Percentiles rank a stretch among this genome's conserved stretches.
Evolutionary conservation across 1,284 basidiomycete species (phyloP).

Genomic region (Phlebopus sp.): DNA sequence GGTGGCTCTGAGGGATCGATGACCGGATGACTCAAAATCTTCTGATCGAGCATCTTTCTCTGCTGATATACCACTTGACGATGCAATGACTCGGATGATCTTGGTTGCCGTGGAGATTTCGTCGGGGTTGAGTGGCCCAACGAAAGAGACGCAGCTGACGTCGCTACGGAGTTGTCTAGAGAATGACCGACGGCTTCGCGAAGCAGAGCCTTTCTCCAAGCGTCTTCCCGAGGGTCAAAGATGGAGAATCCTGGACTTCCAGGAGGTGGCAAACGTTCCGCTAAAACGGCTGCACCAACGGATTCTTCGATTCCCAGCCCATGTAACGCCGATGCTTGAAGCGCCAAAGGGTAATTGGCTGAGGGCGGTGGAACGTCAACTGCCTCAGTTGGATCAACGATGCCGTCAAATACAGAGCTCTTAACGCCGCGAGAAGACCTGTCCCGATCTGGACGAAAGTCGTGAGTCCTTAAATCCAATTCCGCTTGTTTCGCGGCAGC

Average conservation of each 20-base stretch:
- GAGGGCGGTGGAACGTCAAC: conserved; percentile 70
- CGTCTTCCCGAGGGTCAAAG: conserved; percentile 52
- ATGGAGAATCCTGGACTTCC: conserved; percentile 56
- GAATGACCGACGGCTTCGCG: conserved; percentile 74
- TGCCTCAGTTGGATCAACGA: conserved; percentile 78
- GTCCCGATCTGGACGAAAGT: conserved; percentile 34
- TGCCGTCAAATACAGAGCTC: conserved; percentile 40
- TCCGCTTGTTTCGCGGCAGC: conserved; percentile 70
- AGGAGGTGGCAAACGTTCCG: conserved; percentile 66
- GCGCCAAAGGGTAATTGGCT: conserved; percentile 63
- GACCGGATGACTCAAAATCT: conserved; percentile 29
- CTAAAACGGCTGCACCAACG: conserved; percentile 66
- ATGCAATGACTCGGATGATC: conserved; percentile 39
- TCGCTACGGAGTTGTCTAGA: conserved; percentile 50
- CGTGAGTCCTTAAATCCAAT: conserved; percentile 59
- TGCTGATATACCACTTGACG: conserved; percentile 24
- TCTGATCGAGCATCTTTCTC: conserved; percentile 27
- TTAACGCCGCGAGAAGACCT: conserved; percentile 26
- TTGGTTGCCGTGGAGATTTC: conserved; percentile 30
- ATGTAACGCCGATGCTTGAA: conserved; percentile 67
- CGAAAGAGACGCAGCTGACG: conserved; percentile 23
- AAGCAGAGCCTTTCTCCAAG: conserved; percentile 69
- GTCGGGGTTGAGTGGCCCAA: conserved; percentile 28
- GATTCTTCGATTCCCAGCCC: conserved; percentile 69
- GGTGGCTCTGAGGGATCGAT: conserved; percentile 25